Percentiles rank a stretch among this genome's conserved stretches.
These are phyloP conservation scores for Phaeolepiota aurea DNA, from an alignment of 768 basidiomycete species.

Conservation along the genomic window DNA sequence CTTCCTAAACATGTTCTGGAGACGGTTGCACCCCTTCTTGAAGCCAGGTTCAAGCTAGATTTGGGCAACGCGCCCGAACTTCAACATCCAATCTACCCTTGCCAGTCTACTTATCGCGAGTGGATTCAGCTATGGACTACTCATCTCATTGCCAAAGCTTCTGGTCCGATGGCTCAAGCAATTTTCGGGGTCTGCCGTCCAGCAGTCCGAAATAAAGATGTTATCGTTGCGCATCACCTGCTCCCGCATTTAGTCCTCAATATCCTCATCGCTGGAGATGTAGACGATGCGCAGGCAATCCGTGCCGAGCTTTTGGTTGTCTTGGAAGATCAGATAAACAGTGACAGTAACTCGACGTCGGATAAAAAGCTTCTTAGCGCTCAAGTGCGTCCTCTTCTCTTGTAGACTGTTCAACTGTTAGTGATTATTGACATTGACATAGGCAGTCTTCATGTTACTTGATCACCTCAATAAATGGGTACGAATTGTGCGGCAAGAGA, in stretches of 20 bases:
- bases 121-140: slow-evolving; percentile 92
- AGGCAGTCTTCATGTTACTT: slow-evolving; percentile 92
- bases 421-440: slow-evolving; percentile 2
- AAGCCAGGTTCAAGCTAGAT: slow-evolving; percentile 50
- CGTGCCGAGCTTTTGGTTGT: slow-evolving; percentile 72
- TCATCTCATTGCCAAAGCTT: slow-evolving; percentile 64
- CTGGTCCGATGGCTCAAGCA: slow-evolving; percentile 44
- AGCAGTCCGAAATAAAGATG: slow-evolving; percentile 80
- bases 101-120: slow-evolving; percentile 79
- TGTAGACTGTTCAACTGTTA: neutral
- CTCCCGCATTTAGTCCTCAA: slow-evolving; percentile 90
- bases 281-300: slow-evolving; percentile 55
- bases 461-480: slow-evolving; percentile 94
- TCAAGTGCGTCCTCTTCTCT: slow-evolving; percentile 50
- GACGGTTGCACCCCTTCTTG: slow-evolving; percentile 78
- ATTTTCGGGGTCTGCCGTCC: slow-evolving; percentile 78
- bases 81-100: slow-evolving; percentile 72
- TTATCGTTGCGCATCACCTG: slow-evolving; percentile 85
- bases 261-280: slow-evolving; percentile 68
- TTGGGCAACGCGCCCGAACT: slow-evolving; percentile 28
- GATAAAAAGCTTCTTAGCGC: slow-evolving; percentile 89
- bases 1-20: slow-evolving; percentile 82
- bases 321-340: slow-evolving; percentile 77
- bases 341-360: slow-evolving; percentile 42
- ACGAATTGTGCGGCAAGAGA: slow-evolving; percentile 62